Conservation (phyloP, 1,284 basidiomycete species). For the Sanghuangporus weigelae region DNA sequence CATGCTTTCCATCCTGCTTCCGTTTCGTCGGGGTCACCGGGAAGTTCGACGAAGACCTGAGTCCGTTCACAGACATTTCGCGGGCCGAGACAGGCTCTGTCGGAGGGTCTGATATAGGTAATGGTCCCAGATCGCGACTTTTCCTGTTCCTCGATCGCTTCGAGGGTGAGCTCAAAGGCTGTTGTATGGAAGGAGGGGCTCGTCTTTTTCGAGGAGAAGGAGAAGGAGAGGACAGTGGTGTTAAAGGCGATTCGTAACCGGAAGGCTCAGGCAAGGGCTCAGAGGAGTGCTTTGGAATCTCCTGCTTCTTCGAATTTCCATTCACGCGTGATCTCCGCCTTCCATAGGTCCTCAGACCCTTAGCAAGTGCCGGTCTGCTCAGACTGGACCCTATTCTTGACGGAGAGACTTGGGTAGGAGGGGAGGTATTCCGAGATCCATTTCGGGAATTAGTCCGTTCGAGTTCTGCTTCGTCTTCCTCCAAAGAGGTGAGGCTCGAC, state of each 20-base stretch:
- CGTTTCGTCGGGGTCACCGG: neutral
- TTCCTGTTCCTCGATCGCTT: slow-evolving; percentile 1
- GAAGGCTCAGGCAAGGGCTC: neutral
- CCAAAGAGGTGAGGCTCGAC: neutral
- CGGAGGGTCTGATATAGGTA: neutral
- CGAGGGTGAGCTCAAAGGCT: slow-evolving; percentile 2
- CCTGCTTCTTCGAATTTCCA: neutral
- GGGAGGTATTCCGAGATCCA: neutral
- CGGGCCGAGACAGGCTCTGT: neutral
- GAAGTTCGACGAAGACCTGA: neutral
- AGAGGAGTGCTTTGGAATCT: slow-evolving; percentile 1
- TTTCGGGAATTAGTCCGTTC: neutral
- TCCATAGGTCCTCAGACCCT: slow-evolving; percentile 10
- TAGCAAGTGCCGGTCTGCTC: slow-evolving; percentile 3
- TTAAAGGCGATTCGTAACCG: slow-evolving; percentile 20
- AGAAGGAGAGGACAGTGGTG: slow-evolving; percentile 26
- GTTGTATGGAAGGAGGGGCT: neutral
- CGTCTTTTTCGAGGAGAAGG: slow-evolving; percentile 20
- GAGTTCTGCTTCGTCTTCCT: neutral
- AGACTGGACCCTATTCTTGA: slow-evolving; percentile 12
- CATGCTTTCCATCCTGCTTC: neutral
- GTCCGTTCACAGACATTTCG: neutral
- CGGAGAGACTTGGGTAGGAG: neutral
- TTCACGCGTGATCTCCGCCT: neutral
- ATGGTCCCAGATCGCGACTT: neutral